Evolutionary conservation across 2,329 filamentous ascomycete genomes (phyloP).

Genomic region (Sarocladium oryzae): DNA sequence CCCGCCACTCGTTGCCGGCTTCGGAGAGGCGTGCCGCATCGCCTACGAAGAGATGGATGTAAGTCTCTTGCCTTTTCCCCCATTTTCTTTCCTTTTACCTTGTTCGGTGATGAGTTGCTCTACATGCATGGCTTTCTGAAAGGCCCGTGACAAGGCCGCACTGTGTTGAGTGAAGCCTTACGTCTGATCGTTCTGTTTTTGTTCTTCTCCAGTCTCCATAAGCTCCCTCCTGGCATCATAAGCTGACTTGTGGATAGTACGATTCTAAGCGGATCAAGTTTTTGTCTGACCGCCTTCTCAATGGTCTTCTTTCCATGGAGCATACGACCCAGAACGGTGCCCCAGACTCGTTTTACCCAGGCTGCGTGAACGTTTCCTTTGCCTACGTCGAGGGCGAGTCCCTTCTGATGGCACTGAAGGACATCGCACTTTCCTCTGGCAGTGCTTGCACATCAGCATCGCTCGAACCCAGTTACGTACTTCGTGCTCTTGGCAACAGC

Average conservation of each 20-base stretch:
- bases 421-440: conserved; percentile 93
- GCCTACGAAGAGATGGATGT: conserved; percentile 86
- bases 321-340: conserved; percentile 91
- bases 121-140: conserved; percentile 91
- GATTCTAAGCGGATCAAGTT: conserved; percentile 77
- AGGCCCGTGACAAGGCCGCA: conserved; percentile 52
- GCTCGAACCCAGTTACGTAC: conserved; percentile 90
- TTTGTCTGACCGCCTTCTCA: conserved; percentile 76
- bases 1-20: conserved; percentile 81
- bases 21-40: conserved; percentile 92
- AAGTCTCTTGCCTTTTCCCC: conserved; percentile 37
- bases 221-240: background rate
- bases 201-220: background rate
- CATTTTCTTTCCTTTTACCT: conserved; percentile 17
- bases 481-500: conserved; percentile 88
- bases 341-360: conserved; percentile 76
- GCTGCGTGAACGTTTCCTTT: conserved; percentile 97
- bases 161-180: conserved; percentile 60
- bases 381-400: conserved; percentile 98
- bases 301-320: conserved; percentile 80
- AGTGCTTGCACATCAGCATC: conserved; percentile 97
- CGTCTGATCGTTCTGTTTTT: conserved; percentile 44
- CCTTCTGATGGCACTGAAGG: conserved; percentile 94
- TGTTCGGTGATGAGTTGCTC: conserved; percentile 68
- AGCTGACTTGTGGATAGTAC: conserved; percentile 56